Evolutionary conservation across 2,329 filamentous ascomycete genomes (phyloP), one percentile per base, ranked within the genome.

Genomic region (Ampelomyces quisqualis): DNA sequence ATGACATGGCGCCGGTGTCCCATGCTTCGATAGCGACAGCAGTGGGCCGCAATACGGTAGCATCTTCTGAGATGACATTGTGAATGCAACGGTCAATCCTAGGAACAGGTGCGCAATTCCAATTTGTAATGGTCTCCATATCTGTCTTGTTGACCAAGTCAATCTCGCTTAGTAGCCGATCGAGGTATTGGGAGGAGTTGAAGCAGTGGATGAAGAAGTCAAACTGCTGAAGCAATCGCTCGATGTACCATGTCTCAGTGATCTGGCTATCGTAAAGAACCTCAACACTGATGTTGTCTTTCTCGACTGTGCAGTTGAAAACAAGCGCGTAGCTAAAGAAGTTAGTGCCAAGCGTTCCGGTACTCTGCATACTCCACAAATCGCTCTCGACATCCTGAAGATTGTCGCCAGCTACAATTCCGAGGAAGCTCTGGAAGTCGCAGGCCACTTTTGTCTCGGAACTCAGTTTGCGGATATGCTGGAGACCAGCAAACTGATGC

Each of bases 401-500:
- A 20, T 53, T 55, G 20, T 66, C 60, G 2, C 56, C 60, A n/a
- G 57, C 51, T 10, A 57, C 57, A 14, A 76, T 73, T 1, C 72
- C 70, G 3, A 76, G 59, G 4, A 76, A 50, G 39, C 73, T 77
- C 34, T 73, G 69, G 55, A 76, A 73, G 14, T 73, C 65, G 46
- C 73, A 75, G 27, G 68, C 71, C n/a, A 65, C 48, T 2, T 68
- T 65, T 1, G 69, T 64, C 42, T 75, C 70, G 2, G 58, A 49
- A 26, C 52, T 63, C 7, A 68, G 46, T 35, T 64, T 64, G 5
- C 54, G 56, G 24, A 77, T 77, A 27, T 72, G 68, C 38, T 76
- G 74, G 3, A 77, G 49, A n/a, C 75, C 74, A n/a, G 71, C 60
- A 5, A 61, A 60, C 32, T 69, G 60, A 20, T 62, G 63, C 2